Base-by-base conservation (phyloP, 169 alveolate genomes). In the Eimeria falciformis region DNA sequence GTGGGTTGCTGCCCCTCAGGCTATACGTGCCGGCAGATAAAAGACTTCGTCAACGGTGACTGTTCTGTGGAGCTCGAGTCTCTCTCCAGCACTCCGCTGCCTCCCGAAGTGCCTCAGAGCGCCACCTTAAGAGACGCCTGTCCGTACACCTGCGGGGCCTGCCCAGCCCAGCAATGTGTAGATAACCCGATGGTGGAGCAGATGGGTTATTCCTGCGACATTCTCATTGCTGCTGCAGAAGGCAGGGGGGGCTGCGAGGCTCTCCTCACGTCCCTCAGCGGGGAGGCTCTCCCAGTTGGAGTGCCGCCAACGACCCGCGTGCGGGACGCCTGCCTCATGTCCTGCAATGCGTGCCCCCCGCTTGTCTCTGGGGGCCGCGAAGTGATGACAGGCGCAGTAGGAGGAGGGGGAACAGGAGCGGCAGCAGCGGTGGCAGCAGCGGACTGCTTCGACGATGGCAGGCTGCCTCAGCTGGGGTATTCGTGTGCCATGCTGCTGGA, bases 151-250 rank as follows among this genome's bases (percentile, higher is more conserved):
- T 91, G 94, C 56, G 94, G 94, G 7, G 81, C 77, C 43, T 91
- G 94, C 46, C 73, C 86, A 12, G 91, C 91, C 14, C 69, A 58
- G 50, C 71, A 58, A 37, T 94, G 96, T 62, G 92, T 81, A 58
- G 95, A 93, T 82, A 92, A 93, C 45, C 95, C 96, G 45, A 45
- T 92, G 73, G 95, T 93, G 43, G 78, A 91, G 50, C 91, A 62
- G 43, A 68, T 91, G 83, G 96, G 96, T 17, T 93, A 93, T 65
- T 62, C 95, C n/a, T 93, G 96, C 87, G 93, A 85, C 62, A 68
- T 77, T 83, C 84, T 93, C 29, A 37, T 77, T 58, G 81, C 79
- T 6, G 93, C 93, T 7, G 88, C 93, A 25, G 89, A 53, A 68
- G 87, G 84, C 18, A 29, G 91, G 23, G 96, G 93, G 5, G 94